These are phyloP conservation scores for Zygoascus tannicola DNA, from an alignment of 805 yeast species.

Conservation along the genomic window DNA sequence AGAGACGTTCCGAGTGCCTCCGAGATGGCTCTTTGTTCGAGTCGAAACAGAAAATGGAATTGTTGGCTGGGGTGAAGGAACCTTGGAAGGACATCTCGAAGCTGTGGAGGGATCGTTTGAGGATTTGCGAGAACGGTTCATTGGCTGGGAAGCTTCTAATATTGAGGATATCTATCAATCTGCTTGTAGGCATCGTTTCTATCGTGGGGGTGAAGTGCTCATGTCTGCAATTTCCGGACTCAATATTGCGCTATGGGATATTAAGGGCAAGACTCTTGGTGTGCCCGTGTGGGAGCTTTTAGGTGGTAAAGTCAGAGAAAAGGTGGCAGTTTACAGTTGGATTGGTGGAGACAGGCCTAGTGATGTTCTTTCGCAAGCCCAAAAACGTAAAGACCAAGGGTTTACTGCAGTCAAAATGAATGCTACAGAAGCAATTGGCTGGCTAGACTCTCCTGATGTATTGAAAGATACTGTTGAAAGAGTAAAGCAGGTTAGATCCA, in stretches of 20 bases:
- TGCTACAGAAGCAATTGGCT: constrained; percentile 23
- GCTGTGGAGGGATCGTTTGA: constrained; percentile 28
- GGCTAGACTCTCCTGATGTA: constrained; percentile 22
- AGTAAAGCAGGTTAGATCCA: constrained; percentile 17
- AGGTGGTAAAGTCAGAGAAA: constrained; percentile 26
- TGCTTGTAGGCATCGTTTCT: constrained; percentile 26
- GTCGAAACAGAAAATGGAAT: constrained; percentile 22
- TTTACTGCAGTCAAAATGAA: constrained; percentile 29
- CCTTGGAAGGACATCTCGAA: constrained; percentile 27
- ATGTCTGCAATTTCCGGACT: constrained; percentile 28
- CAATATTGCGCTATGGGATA: constrained; percentile 29
- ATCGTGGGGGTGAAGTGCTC: constrained; percentile 27
- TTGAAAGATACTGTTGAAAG: constrained; percentile 24
- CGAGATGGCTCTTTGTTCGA: constrained; percentile 25
- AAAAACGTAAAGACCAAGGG: constrained; percentile 24
- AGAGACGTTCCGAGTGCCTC: constrained; percentile 26
- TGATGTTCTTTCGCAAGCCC: constrained; percentile 23
- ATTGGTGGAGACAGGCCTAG: constrained; percentile 23
- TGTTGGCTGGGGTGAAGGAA: constrained; percentile 27
- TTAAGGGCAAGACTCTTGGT: constrained; percentile 26
- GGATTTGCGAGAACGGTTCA: constrained; percentile 24
- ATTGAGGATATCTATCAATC: constrained; percentile 23
- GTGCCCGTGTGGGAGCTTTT: constrained; percentile 26
- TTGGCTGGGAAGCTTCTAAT: constrained; percentile 25
- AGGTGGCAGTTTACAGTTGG: constrained; percentile 26